Conservation (phyloP, 108 stramenopile species). For the Skeletonema marinoi region DNA sequence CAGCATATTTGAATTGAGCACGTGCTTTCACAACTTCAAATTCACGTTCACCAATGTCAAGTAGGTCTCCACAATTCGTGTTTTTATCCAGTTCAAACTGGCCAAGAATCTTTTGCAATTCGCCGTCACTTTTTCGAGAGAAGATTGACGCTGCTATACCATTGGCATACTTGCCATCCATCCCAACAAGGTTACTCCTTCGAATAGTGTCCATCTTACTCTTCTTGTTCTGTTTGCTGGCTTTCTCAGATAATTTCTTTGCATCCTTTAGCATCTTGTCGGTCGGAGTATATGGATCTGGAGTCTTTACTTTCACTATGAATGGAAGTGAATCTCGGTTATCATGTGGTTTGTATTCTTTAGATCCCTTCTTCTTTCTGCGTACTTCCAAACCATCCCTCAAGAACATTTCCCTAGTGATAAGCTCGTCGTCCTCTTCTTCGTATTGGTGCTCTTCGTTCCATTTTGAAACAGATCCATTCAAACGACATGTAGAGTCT, state of each 20-base stretch:
- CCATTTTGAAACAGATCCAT: constrained; percentile 46
- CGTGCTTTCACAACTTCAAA: constrained; percentile 61
- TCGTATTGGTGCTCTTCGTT: constrained; percentile 47
- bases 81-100: constrained; percentile 76
- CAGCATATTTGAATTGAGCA: constrained; percentile 68
- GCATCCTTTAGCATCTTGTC: constrained; percentile 49
- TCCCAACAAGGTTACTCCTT: constrained; percentile 32
- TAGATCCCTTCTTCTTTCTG: constrained; percentile 41
- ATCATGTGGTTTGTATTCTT: constrained; percentile 64
- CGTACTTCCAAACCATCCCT: constrained; percentile 52
- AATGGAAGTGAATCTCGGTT: constrained; percentile 83
- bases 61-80: constrained; percentile 75
- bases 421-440: constrained; percentile 44
- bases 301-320: constrained; percentile 62
- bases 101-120: constrained; percentile 59
- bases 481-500: neutral
- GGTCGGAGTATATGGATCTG: constrained; percentile 75
- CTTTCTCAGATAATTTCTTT: constrained; percentile 47
- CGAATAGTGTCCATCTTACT: constrained; percentile 18
- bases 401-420: constrained; percentile 55
- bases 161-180: constrained; percentile 26
- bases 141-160: constrained; percentile 51
- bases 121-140: constrained; percentile 18
- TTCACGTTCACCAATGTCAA: constrained; percentile 60
- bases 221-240: constrained; percentile 18